A percentile compares a stretch with the other conserved stretches of the same genome.
Evolutionary conservation across 176 grass and related monocot genomes (phyloP).

Genomic region (Hsuehochloa calcarea): DNA sequence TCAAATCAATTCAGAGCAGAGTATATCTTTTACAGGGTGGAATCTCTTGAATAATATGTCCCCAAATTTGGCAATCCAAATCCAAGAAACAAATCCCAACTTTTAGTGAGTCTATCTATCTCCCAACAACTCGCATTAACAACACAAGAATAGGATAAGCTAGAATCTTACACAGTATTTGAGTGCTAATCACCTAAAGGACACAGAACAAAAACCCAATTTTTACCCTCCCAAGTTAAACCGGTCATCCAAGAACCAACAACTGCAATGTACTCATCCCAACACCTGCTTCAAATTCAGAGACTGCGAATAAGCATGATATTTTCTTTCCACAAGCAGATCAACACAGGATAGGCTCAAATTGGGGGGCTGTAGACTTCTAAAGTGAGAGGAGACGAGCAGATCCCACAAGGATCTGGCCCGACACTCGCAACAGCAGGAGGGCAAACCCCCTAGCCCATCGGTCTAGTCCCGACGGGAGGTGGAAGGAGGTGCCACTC

Average conservation of each 20-base stretch:
- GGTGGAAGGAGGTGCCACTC: constrained; percentile 2
- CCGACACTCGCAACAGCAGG: constrained; percentile 19
- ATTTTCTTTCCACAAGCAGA: background rate
- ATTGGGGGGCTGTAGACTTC: background rate
- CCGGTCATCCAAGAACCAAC: background rate
- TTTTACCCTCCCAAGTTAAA: background rate
- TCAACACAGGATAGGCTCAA: background rate
- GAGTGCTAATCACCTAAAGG: background rate
- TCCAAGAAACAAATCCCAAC: background rate
- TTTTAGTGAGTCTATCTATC: background rate
- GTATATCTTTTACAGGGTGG: constrained; percentile 13
- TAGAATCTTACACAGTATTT: background rate
- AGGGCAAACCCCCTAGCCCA: constrained; percentile 30
- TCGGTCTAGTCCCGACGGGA: constrained; percentile 8
- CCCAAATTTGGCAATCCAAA: constrained; percentile 8
- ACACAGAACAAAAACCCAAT: background rate
- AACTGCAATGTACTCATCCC: background rate
- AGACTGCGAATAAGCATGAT: background rate
- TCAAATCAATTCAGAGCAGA: constrained; percentile 6
- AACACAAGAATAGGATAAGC: constrained; percentile 9
- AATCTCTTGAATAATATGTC: constrained; percentile 28
- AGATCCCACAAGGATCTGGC: constrained; percentile 16
- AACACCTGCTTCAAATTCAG: background rate
- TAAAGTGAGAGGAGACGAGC: background rate
- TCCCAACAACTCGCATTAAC: constrained; percentile 16